Evolutionary conservation across 345 rosid species (phyloP).

Genomic region (Linum lewisii): DNA sequence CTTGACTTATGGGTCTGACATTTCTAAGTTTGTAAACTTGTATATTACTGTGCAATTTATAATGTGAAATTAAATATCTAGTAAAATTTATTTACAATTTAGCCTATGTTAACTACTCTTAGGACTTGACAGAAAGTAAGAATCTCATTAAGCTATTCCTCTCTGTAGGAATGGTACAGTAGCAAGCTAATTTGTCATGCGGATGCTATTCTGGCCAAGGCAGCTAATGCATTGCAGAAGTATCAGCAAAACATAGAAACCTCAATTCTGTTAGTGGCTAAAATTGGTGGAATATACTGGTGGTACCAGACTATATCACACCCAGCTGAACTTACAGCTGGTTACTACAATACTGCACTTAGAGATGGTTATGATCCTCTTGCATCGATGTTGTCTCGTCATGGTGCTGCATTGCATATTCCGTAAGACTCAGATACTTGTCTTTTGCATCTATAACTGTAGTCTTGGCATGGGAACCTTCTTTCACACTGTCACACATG

Average conservation of each 20-base stretch:
- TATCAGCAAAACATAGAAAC: slow-evolving; percentile 34
- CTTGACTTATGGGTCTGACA: not conserved
- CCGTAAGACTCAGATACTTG: slow-evolving; percentile 27
- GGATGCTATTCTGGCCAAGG: slow-evolving; percentile 59
- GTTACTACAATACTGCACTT: slow-evolving; percentile 51
- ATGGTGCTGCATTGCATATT: slow-evolving; percentile 58
- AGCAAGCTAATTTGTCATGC: slow-evolving; percentile 63
- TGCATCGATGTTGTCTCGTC: slow-evolving; percentile 50
- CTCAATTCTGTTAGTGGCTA: slow-evolving; percentile 44
- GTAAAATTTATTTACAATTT: too few species aligned
- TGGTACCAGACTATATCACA: slow-evolving; percentile 54
- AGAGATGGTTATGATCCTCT: slow-evolving; percentile 61
- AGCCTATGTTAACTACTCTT: not conserved
- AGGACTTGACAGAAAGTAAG: not conserved
- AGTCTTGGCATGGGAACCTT: not conserved
- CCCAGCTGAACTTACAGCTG: slow-evolving; percentile 56
- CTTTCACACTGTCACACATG: not conserved
- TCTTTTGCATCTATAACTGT: not conserved
- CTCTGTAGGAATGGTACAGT: slow-evolving; percentile 60
- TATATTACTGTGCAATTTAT: not conserved
- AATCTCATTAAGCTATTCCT: not conserved
- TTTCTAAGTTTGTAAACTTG: not conserved
- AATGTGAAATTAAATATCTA: too few species aligned
- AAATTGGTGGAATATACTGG: slow-evolving; percentile 62
- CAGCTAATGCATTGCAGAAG: slow-evolving; percentile 38